These are phyloP conservation scores for Ophiocordyceps robertsii DNA, from an alignment of 2,329 filamentous ascomycete species.

Conservation along the genomic window DNA sequence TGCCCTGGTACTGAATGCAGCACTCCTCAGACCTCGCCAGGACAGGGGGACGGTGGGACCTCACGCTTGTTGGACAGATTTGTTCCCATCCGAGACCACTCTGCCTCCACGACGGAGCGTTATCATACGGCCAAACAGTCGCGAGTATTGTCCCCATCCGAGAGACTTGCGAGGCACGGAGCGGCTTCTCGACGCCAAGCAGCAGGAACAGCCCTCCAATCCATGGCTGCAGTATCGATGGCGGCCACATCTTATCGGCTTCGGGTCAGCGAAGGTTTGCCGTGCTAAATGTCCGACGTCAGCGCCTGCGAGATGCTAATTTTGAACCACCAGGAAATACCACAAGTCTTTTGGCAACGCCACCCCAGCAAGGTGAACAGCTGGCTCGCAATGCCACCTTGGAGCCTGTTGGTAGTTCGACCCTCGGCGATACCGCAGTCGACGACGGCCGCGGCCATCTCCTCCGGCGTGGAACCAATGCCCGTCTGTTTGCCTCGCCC, in stretches of 20 bases:
- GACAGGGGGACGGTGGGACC: background rate
- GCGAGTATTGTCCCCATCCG: slow-evolving; percentile 26
- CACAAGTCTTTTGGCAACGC: background rate
- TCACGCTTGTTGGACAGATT: slow-evolving; percentile 31
- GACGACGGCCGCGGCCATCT: slow-evolving; percentile 51
- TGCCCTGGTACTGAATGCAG: background rate
- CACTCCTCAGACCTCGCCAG: slow-evolving; percentile 3
- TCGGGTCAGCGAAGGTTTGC: background rate
- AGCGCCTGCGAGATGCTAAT: background rate
- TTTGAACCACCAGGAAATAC: background rate
- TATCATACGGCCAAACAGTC: slow-evolving; percentile 31
- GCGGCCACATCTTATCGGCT: background rate
- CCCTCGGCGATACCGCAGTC: slow-evolving; percentile 39
- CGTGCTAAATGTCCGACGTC: background rate
- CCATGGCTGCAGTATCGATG: background rate
- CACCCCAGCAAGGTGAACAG: slow-evolving; percentile 13
- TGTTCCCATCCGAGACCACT: slow-evolving; percentile 27
- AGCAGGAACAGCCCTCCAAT: background rate
- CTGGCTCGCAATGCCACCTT: slow-evolving; percentile 55
- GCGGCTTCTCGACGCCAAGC: slow-evolving; percentile 5
- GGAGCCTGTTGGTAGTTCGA: slow-evolving; percentile 65
- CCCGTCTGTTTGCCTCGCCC: slow-evolving; percentile 46
- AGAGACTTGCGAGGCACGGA: slow-evolving; percentile 29
- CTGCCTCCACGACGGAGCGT: slow-evolving; percentile 24
- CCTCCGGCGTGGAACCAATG: slow-evolving; percentile 58